Base-by-base conservation (phyloP, 768 basidiomycete species). In the Amanita fuliginea region DNA sequence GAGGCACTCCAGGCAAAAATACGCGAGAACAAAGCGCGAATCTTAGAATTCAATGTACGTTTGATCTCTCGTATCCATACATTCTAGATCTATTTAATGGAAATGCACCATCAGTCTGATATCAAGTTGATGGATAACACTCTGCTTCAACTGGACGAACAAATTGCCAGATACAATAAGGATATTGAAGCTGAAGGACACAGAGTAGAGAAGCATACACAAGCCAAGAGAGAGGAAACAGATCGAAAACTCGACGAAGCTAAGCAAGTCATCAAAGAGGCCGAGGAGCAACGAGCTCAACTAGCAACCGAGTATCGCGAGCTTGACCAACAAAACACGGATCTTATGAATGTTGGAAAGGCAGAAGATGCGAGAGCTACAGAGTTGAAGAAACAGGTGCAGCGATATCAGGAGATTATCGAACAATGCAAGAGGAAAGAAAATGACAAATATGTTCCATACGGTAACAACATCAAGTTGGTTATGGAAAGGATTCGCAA, bases 171-270 rank as follows among this genome's bases (percentile, higher is more conserved):
- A 1, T 61, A 77, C n/a, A 61, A 76, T 1, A 55, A 61, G 14
- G 68, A 76, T 45, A 80, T 91, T 41, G 63, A 56, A 5, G 68
- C 67, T 28, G 83, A 86, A 60, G 68, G 71, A 5, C 65, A 62
- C 26, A 77, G 73, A 36, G 70, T 77, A 65, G 80, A 69, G 52
- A 66, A 66, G 4, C 72, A 79, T 53, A 77, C 77, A 2, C 78
- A 84, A 55, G 75, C 67, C 10, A 81, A 80, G 57, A 80, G 77
- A 14, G 77, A 85, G 28, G 75, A 78, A 54, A 70, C 70, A 3
- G 72, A 76, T 40, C 63, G 64, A 18, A 72, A 75, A 57, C 67
- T 89, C 10, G 67, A 74, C 0, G 60, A 60, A 9, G 74, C 76
- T 14, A 72, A 69, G 42, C 61, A 64, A 4, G 63, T 59, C 3